Evolutionary conservation across 2,329 filamentous ascomycete species (phyloP).

Genomic region (Nectriaceae sp.): DNA sequence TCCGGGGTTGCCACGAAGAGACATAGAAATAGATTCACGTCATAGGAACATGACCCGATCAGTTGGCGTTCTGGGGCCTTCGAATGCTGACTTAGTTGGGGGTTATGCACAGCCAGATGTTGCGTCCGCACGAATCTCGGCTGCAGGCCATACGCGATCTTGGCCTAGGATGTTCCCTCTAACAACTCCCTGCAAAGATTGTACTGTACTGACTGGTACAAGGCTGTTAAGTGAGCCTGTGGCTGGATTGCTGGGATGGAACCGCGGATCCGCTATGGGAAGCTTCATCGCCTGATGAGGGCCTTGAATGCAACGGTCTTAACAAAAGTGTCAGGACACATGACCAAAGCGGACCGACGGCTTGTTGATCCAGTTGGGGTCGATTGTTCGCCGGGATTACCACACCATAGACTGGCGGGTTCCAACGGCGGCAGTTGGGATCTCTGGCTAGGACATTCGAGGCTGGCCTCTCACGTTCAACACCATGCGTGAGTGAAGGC

Average conservation of each 20-base stretch:
- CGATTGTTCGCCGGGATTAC: slow-evolving; percentile 7
- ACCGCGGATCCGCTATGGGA: slow-evolving; percentile 7
- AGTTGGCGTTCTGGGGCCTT: slow-evolving; percentile 17
- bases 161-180: slow-evolving; percentile 11
- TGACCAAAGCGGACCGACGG: slow-evolving; percentile 10
- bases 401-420: neutral
- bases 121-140: slow-evolving; percentile 20
- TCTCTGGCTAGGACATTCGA: neutral
- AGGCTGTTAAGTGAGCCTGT: too few relatives aligned
- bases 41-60: slow-evolving; percentile 31
- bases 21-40: slow-evolving; percentile 25
- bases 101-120: slow-evolving; percentile 14
- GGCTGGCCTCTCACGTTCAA: neutral
- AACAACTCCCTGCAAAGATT: slow-evolving; percentile 3
- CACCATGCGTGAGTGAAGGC: neutral
- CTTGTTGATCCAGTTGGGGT: slow-evolving; percentile 12
- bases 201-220: slow-evolving; percentile 1
- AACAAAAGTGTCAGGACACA: slow-evolving; percentile 11
- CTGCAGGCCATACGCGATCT: slow-evolving; percentile 20
- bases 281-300: slow-evolving; percentile 17
- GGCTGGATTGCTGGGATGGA: neutral
- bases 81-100: slow-evolving; percentile 9
- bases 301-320: slow-evolving; percentile 12
- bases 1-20: slow-evolving; percentile 18
- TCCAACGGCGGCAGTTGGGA: neutral